A percentile compares a stretch with the other conserved stretches of the same genome.
Evolutionary conservation across 2,329 filamentous ascomycete genomes (phyloP).

Genomic region (Verticillium zaregamsianum): DNA sequence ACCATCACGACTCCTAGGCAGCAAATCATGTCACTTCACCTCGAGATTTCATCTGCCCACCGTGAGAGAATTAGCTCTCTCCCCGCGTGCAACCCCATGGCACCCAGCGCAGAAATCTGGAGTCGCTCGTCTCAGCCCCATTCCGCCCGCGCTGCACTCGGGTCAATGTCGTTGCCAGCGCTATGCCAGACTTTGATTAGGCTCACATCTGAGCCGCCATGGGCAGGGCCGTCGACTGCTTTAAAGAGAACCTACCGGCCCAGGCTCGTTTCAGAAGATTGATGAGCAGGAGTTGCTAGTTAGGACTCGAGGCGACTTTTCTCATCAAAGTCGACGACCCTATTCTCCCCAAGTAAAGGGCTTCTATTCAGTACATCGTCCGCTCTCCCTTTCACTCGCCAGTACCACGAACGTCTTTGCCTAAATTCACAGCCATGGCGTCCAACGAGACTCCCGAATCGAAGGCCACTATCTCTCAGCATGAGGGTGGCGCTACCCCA

Average conservation of each 20-base stretch:
- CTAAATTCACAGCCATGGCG: slow-evolving; percentile 2
- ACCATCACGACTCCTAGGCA: background rate
- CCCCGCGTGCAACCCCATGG: background rate
- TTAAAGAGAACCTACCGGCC: background rate
- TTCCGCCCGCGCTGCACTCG: background rate
- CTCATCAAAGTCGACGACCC: background rate
- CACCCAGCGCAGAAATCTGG: background rate
- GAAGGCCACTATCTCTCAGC: slow-evolving; percentile 15
- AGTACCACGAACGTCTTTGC: background rate
- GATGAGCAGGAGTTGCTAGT: background rate
- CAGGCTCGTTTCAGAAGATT: too few relatives aligned
- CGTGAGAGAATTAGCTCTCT: background rate
- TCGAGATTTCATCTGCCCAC: background rate
- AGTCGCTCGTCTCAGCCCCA: background rate
- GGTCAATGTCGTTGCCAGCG: background rate
- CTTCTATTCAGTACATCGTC: background rate
- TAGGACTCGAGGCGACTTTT: background rate
- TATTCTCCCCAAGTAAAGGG: background rate
- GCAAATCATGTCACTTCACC: background rate
- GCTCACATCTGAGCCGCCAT: background rate
- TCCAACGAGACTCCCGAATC: slow-evolving; percentile 19
- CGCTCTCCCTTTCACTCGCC: background rate
- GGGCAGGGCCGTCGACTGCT: background rate
- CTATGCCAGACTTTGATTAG: background rate
- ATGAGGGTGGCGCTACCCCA: slow-evolving; percentile 13